Base-by-base conservation (phyloP, 495 filamentous ascomycete species). In the Hypoxylon trugodes region DNA sequence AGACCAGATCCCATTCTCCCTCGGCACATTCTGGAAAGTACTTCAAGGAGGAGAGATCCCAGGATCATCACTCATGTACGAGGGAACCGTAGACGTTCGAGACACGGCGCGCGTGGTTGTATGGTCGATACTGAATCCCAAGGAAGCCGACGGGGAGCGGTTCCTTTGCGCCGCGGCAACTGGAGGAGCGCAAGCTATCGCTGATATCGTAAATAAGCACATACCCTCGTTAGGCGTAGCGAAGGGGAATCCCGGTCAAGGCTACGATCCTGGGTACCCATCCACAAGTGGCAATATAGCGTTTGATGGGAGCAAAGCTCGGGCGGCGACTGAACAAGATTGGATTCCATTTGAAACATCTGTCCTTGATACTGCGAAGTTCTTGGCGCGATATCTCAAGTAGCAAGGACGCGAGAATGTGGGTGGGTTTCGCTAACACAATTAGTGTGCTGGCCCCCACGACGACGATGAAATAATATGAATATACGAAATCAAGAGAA, bases 311-410 rank as follows among this genome's bases (percentile, higher is more conserved):
- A 60, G 16, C 12, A 77, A 77, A 61, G 70, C 67, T 1, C 59
- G 63, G 9, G 42, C 42, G 48, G 59, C 53, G 0, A 73, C 71
- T 6, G 76, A 73, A 1, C 57, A 69, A 57, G 69, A 68, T 4
- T 79, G 71, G 59, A 77, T 74, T 1, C 72, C 74, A 0, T 74
- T 73, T 38, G 71, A 74, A 55, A 52, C 73, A 57, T 77, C 69
- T 18, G 67, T 79, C n/a, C 1, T 73, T 1, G 77, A 79, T 37
- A 71, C 71, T 10, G 69, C 71, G 22, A 52, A 61, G 65, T 52
- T 50, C n/a, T 8, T 75, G 22, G 47, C 64, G 37, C 48, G 57
- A 21, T 66, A 63, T 32, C 58, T 65, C 10, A 21, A 42, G 10
- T 61, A 51, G n/a, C n/a, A n/a, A n/a, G n/a, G n/a, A n/a, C n/a